Evolutionary conservation across 805 yeast genomes (phyloP).

Genomic region (Kazachstania psychrophila): DNA sequence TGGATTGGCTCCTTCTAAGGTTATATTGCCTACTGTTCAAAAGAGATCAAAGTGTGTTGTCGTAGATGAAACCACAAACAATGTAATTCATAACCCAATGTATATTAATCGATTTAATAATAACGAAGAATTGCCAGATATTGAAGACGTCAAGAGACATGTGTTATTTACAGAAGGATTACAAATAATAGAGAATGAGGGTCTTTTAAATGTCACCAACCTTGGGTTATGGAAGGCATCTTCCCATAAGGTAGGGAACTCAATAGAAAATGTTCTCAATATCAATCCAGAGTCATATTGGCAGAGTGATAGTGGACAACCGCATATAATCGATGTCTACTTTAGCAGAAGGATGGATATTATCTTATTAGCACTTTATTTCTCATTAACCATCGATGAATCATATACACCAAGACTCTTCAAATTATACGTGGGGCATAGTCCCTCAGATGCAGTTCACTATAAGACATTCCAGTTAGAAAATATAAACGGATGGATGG

Average conservation of each 20-base stretch:
- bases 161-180: constrained; percentile 17
- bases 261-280: constrained; percentile 61
- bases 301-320: constrained; percentile 93
- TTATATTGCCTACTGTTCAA: background rate
- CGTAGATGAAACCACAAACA: constrained; percentile 14
- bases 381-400: constrained; percentile 69
- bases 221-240: constrained; percentile 81
- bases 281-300: constrained; percentile 68
- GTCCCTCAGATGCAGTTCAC: constrained; percentile 21
- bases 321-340: constrained; percentile 71
- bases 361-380: constrained; percentile 58
- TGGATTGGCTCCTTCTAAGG: constrained; percentile 4
- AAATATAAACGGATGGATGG: constrained; percentile 28
- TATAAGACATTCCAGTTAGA: constrained; percentile 22
- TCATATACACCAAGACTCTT: constrained; percentile 70
- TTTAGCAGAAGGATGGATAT: constrained; percentile 70
- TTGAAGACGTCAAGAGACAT: background rate
- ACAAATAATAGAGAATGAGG: constrained; percentile 26
- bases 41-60: background rate
- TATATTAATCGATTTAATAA: constrained; percentile 12
- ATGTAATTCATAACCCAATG: constrained; percentile 11
- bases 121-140: constrained; percentile 5
- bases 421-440: constrained; percentile 27
- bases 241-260: constrained; percentile 62
- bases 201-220: constrained; percentile 66